Conservation (phyloP, 2,329 filamentous ascomycete species). For the Cladosporium sp. region DNA sequence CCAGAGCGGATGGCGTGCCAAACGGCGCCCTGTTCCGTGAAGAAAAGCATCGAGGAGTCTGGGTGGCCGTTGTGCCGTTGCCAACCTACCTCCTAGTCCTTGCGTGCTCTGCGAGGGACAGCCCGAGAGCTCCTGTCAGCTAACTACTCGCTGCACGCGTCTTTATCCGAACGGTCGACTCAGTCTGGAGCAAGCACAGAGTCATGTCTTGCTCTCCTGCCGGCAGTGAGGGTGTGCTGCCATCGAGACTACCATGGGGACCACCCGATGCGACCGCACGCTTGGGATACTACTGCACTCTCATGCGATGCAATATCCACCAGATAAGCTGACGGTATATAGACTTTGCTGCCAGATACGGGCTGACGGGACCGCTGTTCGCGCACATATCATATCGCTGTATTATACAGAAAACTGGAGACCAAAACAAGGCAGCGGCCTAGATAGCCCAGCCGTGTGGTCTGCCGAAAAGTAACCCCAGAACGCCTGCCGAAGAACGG, state of each 20-base stretch:
- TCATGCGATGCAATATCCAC: not conserved
- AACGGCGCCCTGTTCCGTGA: not conserved
- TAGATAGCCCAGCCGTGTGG: not conserved
- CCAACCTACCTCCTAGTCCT: not conserved
- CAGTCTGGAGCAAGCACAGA: not conserved
- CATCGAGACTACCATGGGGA: not conserved
- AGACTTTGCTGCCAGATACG: not conserved
- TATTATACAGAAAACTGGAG: not conserved
- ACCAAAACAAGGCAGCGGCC: not conserved
- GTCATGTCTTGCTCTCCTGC: slow-evolving; percentile 3
- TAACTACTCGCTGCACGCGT: not conserved
- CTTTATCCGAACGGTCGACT: not conserved
- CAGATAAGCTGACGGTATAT: not conserved
- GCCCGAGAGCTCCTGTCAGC: not conserved
- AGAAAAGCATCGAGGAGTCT: not conserved
- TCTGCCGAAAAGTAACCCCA: slow-evolving; percentile 3
- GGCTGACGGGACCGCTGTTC: too few species aligned
- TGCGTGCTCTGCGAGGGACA: too few species aligned
- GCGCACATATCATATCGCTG: not conserved
- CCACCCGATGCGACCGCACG: too few species aligned
- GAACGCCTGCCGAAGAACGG: slow-evolving; percentile 3
- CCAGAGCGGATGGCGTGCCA: not conserved
- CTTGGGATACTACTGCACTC: not conserved
- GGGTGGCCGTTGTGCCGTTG: not conserved
- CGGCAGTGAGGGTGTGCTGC: not conserved